These are phyloP conservation scores for Ormosia semicastrata DNA, from an alignment of 306 rosid species.

Conservation along the genomic window DNA sequence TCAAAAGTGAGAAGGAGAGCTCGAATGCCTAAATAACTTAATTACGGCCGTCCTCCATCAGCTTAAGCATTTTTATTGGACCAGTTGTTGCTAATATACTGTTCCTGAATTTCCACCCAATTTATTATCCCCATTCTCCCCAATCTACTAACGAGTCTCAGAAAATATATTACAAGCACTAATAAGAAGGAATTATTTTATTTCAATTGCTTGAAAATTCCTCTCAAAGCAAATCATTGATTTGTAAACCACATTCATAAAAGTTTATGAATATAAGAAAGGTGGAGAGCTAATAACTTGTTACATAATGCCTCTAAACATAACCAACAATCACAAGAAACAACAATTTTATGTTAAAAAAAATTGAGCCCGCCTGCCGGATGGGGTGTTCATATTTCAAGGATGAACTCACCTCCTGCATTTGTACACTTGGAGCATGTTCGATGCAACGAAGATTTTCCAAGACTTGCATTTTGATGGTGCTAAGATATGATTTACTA, in stretches of 20 bases:
- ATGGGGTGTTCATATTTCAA: neutral
- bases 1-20: neutral
- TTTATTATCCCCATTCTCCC: neutral
- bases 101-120: neutral
- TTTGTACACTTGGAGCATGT: constrained; percentile 94
- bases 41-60: neutral
- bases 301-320: neutral
- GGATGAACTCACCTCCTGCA: constrained; percentile 86
- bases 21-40: neutral
- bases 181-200: neutral
- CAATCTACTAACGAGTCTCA: neutral
- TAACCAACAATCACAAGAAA: neutral
- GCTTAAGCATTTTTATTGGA: neutral
- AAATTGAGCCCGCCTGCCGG: neutral
- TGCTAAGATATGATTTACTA: constrained; percentile 87
- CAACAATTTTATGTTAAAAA: neutral
- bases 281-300: neutral
- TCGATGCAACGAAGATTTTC: constrained; percentile 94
- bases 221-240: constrained; percentile 4
- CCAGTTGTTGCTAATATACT: neutral
- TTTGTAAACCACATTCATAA: neutral
- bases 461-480: constrained; percentile 87
- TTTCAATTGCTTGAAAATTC: neutral
- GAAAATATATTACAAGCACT: neutral
- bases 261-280: neutral